Base-by-base conservation (phyloP, 2,329 filamentous ascomycete species). In the Neophaeococcomyces mojaviensis region DNA sequence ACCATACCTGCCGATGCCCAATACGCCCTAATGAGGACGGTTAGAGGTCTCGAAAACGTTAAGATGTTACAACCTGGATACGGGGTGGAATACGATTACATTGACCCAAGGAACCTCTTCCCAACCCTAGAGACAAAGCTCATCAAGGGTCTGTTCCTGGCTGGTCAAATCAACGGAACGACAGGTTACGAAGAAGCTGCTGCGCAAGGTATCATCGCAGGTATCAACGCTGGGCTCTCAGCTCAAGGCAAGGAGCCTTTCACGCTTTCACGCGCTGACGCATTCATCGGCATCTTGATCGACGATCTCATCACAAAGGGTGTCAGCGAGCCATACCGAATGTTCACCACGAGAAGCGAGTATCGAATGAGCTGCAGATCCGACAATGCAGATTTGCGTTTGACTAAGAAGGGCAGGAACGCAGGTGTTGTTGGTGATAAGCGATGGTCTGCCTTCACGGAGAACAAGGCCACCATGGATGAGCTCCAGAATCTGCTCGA, bases 261-360 rank as follows among this genome's bases (percentile, higher is more conserved):
- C 50, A 77, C 77, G 0, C 70, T 98, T 24, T 82, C 82, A 6
- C 78, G 92, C 53, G 82, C 85, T 1, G 90, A 98, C 64, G 88
- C 88, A 10, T 98, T 96, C 64, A 97, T 98, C 59, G 92, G 92
- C 55, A 85, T 98, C 68, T 95, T 98, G 88, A 89, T 98, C 58
- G 92, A 98, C 65, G 92, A 98, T 63, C 79, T 98, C 31, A 82
- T 94, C 60, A 97, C 90, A 18, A 97, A 96, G 67, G 92, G 92
- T 39, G 92, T 98, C 24, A 89, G 86, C 2, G 92, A 98, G 62
- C 92, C 92, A 1, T 98, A 98, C 67, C 81, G 92, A 55, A 97
- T 98, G 89, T 98, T 98, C 70, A 98, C 92, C 2, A 86, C 86
- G 4, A 81, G 92, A 53, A 94, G 86, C 68, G 92, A 98, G 68